Percentiles rank a stretch among this genome's conserved stretches.
Evolutionary conservation across 441 rosid genomes (phyloP).

Genomic region (Mallotus japonicus): DNA sequence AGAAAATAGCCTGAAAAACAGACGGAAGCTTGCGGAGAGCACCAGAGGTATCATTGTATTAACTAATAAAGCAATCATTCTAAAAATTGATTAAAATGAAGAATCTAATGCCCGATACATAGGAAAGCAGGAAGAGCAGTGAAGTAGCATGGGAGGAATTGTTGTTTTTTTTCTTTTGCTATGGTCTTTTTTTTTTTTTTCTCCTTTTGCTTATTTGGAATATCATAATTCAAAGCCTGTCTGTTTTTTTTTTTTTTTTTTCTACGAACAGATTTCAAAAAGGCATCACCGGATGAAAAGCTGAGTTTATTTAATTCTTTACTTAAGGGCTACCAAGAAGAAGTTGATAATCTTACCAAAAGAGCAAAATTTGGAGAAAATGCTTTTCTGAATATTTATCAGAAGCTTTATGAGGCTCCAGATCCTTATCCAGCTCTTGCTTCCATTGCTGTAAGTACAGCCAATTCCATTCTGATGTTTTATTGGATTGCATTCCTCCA

Average conservation of each 20-base stretch:
- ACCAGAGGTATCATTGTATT: constrained; percentile 63
- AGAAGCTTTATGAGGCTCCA: constrained; percentile 98
- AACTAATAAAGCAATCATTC: too few species aligned
- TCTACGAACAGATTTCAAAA: constrained; percentile 78
- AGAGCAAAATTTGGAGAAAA: constrained; percentile 99
- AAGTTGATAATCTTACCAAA: constrained; percentile 99
- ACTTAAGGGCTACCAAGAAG: constrained; percentile 97
- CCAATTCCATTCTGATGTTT: constrained; percentile 12
- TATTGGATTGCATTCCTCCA: neutral
- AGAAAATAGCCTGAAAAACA: constrained; percentile 92
- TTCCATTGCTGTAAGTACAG: constrained; percentile 75
- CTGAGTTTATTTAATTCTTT: constrained; percentile 81
- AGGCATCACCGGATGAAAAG: constrained; percentile 90
- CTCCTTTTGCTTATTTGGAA: neutral
- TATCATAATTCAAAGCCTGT: neutral
- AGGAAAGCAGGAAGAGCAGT: too few species aligned
- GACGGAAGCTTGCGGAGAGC: constrained; percentile 98
- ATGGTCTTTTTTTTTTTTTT: neutral
- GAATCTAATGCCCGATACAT: too few species aligned
- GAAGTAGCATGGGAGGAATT: too few species aligned
- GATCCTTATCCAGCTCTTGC: constrained; percentile 98
- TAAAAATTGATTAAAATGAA: too few species aligned
- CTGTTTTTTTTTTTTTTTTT: neutral
- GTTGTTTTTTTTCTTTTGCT: neutral
- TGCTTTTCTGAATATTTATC: constrained; percentile 95